These are phyloP conservation scores for Periconia macrospinosa DNA, from an alignment of 2,329 filamentous ascomycete genomes.

Conservation along the genomic window DNA sequence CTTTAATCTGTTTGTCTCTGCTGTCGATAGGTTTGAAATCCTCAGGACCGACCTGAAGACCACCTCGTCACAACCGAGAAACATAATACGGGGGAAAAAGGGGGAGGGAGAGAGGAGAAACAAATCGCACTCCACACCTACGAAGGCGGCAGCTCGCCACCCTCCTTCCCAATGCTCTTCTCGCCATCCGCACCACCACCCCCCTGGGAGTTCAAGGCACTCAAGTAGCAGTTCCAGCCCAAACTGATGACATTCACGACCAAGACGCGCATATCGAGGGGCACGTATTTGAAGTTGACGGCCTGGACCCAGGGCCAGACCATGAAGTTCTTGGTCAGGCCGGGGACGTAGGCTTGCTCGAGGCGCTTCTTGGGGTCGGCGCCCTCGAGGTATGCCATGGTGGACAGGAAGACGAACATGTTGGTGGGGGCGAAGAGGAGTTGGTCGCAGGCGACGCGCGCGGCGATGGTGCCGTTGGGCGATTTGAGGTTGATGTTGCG, in stretches of 20 bases:
- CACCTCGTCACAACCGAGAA: no score
- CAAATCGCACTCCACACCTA: no score
- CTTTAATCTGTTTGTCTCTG: no score
- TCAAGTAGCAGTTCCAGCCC: constrained; percentile 52
- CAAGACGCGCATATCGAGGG: constrained; percentile 78
- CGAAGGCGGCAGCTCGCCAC: constrained; percentile 28
- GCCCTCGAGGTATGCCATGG: constrained; percentile 83
- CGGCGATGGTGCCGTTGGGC: constrained; percentile 69
- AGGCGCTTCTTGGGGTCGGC: constrained; percentile 67
- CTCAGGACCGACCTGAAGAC: no score
- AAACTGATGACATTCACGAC: constrained; percentile 82
- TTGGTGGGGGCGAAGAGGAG: constrained; percentile 81
- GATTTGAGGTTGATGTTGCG: constrained; percentile 66
- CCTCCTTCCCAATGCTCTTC: constrained; percentile 16
- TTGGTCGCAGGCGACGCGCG: constrained; percentile 79
- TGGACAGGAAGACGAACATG: constrained; percentile 75
- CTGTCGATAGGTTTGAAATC: no score
- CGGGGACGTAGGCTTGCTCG: constrained; percentile 72
- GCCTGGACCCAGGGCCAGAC: constrained; percentile 72
- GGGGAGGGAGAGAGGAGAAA: no score
- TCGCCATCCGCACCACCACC: constrained; percentile 18
- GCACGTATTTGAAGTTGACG: constrained; percentile 85
- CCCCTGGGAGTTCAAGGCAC: constrained; percentile 35
- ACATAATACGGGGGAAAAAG: no score
- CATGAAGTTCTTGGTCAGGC: constrained; percentile 90